These are phyloP conservation scores for Fusarium lyarnte DNA, from an alignment of 2,329 filamentous ascomycete genomes.

Conservation along the genomic window DNA sequence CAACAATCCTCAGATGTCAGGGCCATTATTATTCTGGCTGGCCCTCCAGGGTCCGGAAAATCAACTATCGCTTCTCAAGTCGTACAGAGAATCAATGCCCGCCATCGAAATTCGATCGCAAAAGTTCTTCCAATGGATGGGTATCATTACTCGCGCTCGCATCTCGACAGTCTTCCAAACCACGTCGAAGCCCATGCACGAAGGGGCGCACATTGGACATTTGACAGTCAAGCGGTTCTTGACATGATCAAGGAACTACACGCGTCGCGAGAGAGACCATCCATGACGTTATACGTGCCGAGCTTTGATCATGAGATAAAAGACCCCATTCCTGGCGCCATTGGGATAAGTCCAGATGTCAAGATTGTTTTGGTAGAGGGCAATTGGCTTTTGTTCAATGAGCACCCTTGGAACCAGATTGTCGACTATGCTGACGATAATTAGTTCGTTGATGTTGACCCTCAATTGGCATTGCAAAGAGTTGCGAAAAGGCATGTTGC, in stretches of 20 bases:
- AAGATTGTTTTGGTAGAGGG: neutral
- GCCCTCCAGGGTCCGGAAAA: neutral
- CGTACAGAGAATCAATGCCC: neutral
- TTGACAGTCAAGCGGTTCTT: neutral
- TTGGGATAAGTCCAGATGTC: neutral
- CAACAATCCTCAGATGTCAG: neutral
- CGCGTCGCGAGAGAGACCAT: neutral
- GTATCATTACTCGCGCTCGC: neutral
- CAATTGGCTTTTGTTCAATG: neutral
- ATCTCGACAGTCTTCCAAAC: neutral
- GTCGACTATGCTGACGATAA: neutral
- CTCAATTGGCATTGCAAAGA: neutral
- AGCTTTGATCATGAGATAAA: neutral
- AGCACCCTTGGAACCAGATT: neutral
- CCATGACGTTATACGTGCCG: neutral
- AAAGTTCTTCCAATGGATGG: neutral
- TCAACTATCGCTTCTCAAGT: neutral
- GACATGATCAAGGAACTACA: neutral
- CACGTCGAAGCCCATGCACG: neutral
- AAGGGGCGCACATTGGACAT: neutral
- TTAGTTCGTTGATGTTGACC: neutral
- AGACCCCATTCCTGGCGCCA: neutral
- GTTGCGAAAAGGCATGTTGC: neutral
- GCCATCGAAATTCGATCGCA: accelerated
- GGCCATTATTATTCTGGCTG: neutral